Percentiles rank a stretch among this genome's conserved stretches.
phyloP scores from a whole-genome alignment of 164 flowering plant genomes.

The Paratinospora sagittata region DNA sequence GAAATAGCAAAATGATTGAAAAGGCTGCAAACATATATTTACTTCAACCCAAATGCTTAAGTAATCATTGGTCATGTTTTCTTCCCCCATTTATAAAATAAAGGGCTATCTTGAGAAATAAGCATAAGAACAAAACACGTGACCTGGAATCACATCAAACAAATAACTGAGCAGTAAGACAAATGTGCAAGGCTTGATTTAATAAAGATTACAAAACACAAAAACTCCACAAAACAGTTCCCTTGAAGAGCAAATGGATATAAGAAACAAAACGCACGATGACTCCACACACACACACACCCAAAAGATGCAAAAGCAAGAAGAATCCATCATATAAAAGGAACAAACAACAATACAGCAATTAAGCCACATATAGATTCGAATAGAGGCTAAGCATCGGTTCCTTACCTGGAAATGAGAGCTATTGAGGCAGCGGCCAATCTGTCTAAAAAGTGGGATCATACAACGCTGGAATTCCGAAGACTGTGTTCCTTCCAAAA shows the following conservation, averaged over 20 bases:
- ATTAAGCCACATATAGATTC: neutral
- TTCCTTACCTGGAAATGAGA: slow-evolving; percentile 41
- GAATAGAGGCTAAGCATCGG: neutral
- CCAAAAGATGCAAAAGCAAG: neutral
- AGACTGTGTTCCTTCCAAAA: slow-evolving; percentile 36
- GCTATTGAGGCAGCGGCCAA: slow-evolving; percentile 46
- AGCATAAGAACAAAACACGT: too few relatives aligned
- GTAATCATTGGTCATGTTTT: neutral
- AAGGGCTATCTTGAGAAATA: too few relatives aligned
- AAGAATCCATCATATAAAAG: too few relatives aligned
- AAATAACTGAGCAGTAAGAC: neutral
- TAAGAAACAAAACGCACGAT: neutral
- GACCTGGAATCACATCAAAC: too few relatives aligned
- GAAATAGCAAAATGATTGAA: too few relatives aligned
- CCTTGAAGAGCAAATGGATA: too few relatives aligned
- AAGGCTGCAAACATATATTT: too few relatives aligned
- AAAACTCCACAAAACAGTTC: too few relatives aligned
- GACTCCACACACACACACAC: neutral
- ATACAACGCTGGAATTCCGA: slow-evolving; percentile 41
- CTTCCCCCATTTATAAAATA: neutral
- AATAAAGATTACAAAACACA: neutral
- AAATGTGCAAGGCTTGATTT: neutral
- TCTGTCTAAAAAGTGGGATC: slow-evolving; percentile 45
- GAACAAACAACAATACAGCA: neutral
- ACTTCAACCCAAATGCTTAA: neutral